These are phyloP conservation scores for Yamadazyma triangularis DNA, from an alignment of 1,139 yeast genomes.

Conservation along the genomic window DNA sequence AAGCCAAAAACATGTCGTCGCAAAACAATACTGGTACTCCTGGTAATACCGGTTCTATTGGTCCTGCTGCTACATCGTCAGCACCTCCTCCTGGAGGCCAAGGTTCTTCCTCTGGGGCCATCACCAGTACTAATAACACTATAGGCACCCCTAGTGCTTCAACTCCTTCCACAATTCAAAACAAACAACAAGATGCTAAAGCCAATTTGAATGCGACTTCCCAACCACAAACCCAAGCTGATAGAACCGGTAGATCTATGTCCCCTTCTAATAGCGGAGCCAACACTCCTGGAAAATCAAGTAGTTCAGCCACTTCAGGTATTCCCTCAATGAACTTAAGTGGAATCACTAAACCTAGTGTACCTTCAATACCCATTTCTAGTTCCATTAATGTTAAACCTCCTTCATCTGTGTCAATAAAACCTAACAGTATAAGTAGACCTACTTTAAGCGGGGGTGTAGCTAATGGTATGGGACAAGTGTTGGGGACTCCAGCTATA, in stretches of 20 bases:
- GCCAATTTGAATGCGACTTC: not conserved
- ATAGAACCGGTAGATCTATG: not conserved
- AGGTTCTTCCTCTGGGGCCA: conserved; percentile 4
- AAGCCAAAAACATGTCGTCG: conserved; percentile 16
- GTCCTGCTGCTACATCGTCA: conserved; percentile 8
- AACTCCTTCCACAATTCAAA: conserved; percentile 1
- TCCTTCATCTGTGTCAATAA: conserved; percentile 58
- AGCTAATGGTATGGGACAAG: conserved; percentile 57
- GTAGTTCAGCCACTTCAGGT: conserved; percentile 6
- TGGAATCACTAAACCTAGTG: conserved; percentile 60
- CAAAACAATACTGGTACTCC: conserved; percentile 3
- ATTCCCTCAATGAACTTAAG: conserved; percentile 20
- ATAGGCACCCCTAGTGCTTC: conserved; percentile 4
- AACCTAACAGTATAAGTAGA: conserved; percentile 46
- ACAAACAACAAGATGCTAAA: not conserved
- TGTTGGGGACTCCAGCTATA: conserved; percentile 70
- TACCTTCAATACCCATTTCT: conserved; percentile 72
- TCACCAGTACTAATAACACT: not conserved
- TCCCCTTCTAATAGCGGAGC: conserved; percentile 1
- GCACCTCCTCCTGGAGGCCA: too few species aligned
- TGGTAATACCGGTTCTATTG: conserved; percentile 6
- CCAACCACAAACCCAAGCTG: conserved; percentile 5
- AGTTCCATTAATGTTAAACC: conserved; percentile 60
- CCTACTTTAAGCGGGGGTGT: conserved; percentile 88
- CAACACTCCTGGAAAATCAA: conserved; percentile 10